Evolutionary conservation across 2,329 filamentous ascomycete species (phyloP), one percentile per base, ranked within the genome.

Genomic region (Aspergillus awamori): DNA sequence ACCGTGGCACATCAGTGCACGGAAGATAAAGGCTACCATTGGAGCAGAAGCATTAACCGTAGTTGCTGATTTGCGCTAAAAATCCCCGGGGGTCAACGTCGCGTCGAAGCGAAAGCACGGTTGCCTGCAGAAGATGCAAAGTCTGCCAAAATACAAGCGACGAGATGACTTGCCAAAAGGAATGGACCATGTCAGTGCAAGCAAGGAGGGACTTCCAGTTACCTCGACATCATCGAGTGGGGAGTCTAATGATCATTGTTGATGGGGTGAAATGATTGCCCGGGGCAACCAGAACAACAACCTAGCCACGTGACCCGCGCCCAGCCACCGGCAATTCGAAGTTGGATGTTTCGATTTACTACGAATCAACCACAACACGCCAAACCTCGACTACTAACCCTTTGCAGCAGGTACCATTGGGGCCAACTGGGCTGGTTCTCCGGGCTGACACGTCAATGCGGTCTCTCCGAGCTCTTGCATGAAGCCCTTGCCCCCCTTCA

Each of bases 401-500:
- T n/a, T 43, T 39, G 30, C 28, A 47, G 53, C 53, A 56, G 53
- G 15, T 36, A 33, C n/a, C 43, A 33, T 56, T 41, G 55, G 54
- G 53, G 47, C 59, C 56, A 33, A 24, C 33, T 56, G 58, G 55
- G 56, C 62, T 62, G 51, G 62, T 66, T 62, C 60, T 57, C 62
- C 57, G 55, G 57, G 60, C 59, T 39, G 60, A 63, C 59, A 64
- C 63, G 65, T 65, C 61, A 39, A 64, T 64, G 60, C 59, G 52
- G 62, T 49, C 45, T 63, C 58, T 41, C 54, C 54, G 60, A 57
- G 59, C 65, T 60, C 62, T 65, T 45, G 57, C 57, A 69, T 65
- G 58, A 75, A 74, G 70, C 71, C 72, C 60, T 79, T 77, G 22
- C 75, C 77, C 38, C 74, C 74, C 61, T 36, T 76, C 76, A 33